Evolutionary conservation across 2,329 filamentous ascomycete species (phyloP), one percentile per base, ranked within the genome.

Genomic region (Fusarium denticulatum): DNA sequence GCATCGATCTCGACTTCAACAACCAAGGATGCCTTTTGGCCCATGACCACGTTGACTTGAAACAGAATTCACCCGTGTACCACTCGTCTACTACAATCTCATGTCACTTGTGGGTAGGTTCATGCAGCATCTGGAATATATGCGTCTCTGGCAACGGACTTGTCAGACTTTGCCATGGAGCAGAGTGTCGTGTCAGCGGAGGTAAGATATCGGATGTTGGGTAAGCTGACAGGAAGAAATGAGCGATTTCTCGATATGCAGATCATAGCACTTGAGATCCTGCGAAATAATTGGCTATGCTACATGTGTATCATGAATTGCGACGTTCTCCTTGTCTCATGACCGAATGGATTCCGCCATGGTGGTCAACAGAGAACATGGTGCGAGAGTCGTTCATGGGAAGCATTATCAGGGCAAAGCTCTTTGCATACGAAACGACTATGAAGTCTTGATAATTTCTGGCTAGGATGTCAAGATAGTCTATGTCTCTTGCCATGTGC

Each of bases 1-100:
- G 65, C 52, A 12, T 69, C 40, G 6, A 69, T 69, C n/a, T 69
- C 65, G 15, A 36, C 43, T 6, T 69, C 65, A 6, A 57, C 45
- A 15, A 69, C 34, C 13, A 69, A 24, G 4, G 65, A 65, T 22
- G 46, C 28, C 14, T 24, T 30, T 34, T 69, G 67, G 5, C 65
- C 65, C 67, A 69, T 69, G 28, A 10, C 36, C 4, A 20, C 2
- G 5, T 12, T 30, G 11, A 4, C 9, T 7, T 34, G 14, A 3
- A n/a, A 22, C 2, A n/a, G 20, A 7, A 7, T 16, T 2, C 7
- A 3, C 2, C 11, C 7, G 13, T 8, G 6, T 18, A 7, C 7
- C 4, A 5, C 14, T 50, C 9, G 8, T 15, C n/a, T 20, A 24
- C 7, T 16, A 3, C 1, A 3, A 34, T 15, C 8, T 45, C 3